Evolutionary conservation across 164 flowering plant genomes (phyloP).

Genomic region (Buxus sempervirens): DNA sequence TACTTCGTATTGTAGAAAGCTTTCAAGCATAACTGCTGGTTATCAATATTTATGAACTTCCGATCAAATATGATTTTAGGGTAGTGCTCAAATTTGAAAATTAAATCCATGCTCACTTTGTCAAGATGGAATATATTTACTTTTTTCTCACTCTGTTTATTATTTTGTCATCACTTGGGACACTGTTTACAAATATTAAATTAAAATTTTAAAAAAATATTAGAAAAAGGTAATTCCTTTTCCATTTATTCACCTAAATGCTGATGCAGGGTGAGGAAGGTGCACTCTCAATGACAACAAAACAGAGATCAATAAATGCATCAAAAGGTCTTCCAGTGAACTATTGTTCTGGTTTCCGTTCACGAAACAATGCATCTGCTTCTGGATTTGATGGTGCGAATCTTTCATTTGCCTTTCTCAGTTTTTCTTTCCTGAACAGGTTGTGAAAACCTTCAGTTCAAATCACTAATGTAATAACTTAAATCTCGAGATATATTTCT

Average conservation of each 20-base stretch:
- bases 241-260: neutral
- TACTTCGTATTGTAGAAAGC: neutral
- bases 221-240: too few relatives aligned
- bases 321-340: slow-evolving; percentile 93
- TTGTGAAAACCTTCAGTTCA: neutral
- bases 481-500: neutral
- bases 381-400: slow-evolving; percentile 66
- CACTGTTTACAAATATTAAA: too few relatives aligned
- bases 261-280: slow-evolving; percentile 95
- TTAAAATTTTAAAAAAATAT: too few relatives aligned
- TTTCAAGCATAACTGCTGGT: neutral
- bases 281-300: slow-evolving; percentile 95
- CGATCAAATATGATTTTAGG: neutral
- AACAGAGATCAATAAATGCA: slow-evolving; percentile 45
- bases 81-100: neutral
- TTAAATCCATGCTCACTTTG: neutral
- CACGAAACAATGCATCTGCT: slow-evolving; percentile 37
- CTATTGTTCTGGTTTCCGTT: slow-evolving; percentile 94
- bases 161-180: too few relatives aligned
- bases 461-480: neutral
- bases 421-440: neutral
- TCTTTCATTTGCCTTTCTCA: neutral
- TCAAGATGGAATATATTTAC: neutral
- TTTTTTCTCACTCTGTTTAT: neutral
- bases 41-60: neutral